Conservation (phyloP, 1,284 basidiomycete genomes). For the Cutaneotrichosporon curvatum region DNA sequence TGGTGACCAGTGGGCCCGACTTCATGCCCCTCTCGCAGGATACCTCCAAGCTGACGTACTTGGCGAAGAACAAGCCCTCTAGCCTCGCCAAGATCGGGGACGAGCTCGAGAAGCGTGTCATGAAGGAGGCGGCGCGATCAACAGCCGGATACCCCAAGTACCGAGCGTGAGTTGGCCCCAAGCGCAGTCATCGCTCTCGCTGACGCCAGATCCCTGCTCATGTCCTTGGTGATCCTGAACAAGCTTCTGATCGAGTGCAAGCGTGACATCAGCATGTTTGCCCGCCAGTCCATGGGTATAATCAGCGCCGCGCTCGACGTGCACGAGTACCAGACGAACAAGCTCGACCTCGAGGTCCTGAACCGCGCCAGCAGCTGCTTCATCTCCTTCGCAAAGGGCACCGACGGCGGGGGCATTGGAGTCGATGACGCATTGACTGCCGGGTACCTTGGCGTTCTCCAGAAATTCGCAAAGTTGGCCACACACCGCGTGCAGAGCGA, state of each 20-base stretch:
- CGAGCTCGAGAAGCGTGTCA: constrained; percentile 73
- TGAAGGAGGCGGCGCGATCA: constrained; percentile 61
- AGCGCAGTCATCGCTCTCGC: not conserved
- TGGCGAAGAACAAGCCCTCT: constrained; percentile 80
- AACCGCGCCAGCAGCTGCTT: constrained; percentile 78
- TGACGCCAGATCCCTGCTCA: constrained; percentile 62
- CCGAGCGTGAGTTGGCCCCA: constrained; percentile 59
- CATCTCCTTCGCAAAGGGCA: constrained; percentile 85
- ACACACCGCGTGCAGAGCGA: constrained; percentile 47
- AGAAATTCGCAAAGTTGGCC: constrained; percentile 59
- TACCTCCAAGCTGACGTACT: constrained; percentile 83
- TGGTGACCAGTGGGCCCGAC: constrained; percentile 59
- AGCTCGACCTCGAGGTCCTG: constrained; percentile 69
- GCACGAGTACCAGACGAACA: constrained; percentile 50
- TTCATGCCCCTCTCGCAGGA: constrained; percentile 84
- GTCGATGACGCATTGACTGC: constrained; percentile 64
- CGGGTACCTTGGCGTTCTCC: constrained; percentile 64
- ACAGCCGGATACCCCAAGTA: constrained; percentile 65
- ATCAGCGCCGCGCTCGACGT: constrained; percentile 59
- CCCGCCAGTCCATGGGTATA: constrained; percentile 66
- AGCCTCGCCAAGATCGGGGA: constrained; percentile 79
- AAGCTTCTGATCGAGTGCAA: constrained; percentile 84
- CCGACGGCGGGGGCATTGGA: constrained; percentile 72
- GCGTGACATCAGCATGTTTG: constrained; percentile 74
- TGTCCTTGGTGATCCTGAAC: constrained; percentile 78